Percentiles rank a stretch among this genome's conserved stretches.
phyloP scores from a whole-genome alignment of 2,329 filamentous ascomycete species.

The Diaporthe ilicicola region DNA sequence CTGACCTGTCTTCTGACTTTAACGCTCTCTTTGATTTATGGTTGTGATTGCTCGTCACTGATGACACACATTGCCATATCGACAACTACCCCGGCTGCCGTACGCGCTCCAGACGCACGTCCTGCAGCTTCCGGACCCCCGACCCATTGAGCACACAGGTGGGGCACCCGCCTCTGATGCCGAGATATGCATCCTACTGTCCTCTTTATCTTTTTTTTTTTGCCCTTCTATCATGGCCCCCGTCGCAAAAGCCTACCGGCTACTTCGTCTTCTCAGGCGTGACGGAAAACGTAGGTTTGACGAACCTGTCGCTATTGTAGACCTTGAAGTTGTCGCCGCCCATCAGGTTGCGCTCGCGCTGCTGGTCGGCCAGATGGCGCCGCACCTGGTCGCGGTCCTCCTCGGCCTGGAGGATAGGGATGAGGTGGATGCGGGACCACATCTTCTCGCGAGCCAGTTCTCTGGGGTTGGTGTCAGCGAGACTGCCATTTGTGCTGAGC shows the following conservation, averaged over 20 bases:
- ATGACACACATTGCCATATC: neutral
- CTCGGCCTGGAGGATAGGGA: constrained; percentile 92
- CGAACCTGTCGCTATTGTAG: constrained; percentile 89
- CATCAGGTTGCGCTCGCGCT: constrained; percentile 88
- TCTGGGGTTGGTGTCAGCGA: constrained; percentile 54
- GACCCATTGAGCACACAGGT: too few relatives aligned
- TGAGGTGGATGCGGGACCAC: constrained; percentile 95
- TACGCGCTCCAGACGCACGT: too few relatives aligned
- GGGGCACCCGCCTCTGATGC: too few relatives aligned
- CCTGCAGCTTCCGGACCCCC: too few relatives aligned
- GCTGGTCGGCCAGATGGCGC: constrained; percentile 84
- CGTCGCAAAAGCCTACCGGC: constrained; percentile 45
- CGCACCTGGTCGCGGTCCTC: constrained; percentile 95
- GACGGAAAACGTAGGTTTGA: constrained; percentile 81
- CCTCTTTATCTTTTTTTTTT: too few relatives aligned
- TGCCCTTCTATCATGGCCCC: neutral
- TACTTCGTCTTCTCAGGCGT: constrained; percentile 71
- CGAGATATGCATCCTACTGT: too few relatives aligned
- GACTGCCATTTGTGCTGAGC: too few relatives aligned
- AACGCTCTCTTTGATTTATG: neutral
- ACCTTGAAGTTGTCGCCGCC: constrained; percentile 79
- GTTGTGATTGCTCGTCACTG: neutral
- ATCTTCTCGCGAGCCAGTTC: constrained; percentile 97
- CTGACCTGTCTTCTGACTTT: too few relatives aligned
- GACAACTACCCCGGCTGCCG: neutral